Evolutionary conservation across 208 protist species (phyloP), one percentile per base, ranked within the genome.

Genomic region (Strigomonas culicis): DNA sequence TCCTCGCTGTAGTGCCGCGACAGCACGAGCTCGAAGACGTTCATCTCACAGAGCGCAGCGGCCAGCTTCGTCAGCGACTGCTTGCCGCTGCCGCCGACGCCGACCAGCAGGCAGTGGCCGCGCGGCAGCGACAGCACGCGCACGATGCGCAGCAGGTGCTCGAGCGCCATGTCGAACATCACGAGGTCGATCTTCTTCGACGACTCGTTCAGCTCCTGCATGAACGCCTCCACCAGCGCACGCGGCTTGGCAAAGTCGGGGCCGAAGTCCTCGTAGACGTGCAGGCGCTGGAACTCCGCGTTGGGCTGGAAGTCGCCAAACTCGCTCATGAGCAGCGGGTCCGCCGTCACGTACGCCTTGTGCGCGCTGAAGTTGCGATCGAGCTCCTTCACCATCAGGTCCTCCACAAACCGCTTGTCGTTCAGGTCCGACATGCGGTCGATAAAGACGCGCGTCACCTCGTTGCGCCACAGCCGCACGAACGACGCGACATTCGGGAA

Each of bases 161-260:
- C 95, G 4, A 99, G 70, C 7, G 98, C 98, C 86, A 99, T 98
- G 66, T 99, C 96, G 75, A 99, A 99, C 82, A 99, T 96, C 43
- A 99, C 98, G 0, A 99, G 80, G 74, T 98, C 91, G 77, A 99
- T 96, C 68, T 87, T 89, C 70, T 92, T 88, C 44, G 89, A 76
- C 3, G 83, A 79, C 1, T 80, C 92, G 76, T 98, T 96, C 66
- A 99, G 98, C 71, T 98, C 97, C 24, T 97, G 86, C 70, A 98
- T 83, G 28, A 99, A 83, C 32, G 78, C 60, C 61, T 98, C 93
- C 36, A 98, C 95, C n/a, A 99, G 78, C 8, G 80, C 25, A 10
- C 84, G 84, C 6, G 87, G 82, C 22, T 88, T 73, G 22, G 8
- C 49, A 50, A 93, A 93, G 51, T 95, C 94, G 21, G 88, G 70